Evolutionary conservation across 805 yeast species (phyloP), one percentile per base, ranked within the genome.

Genomic region (Starmerella etchellsii): DNA sequence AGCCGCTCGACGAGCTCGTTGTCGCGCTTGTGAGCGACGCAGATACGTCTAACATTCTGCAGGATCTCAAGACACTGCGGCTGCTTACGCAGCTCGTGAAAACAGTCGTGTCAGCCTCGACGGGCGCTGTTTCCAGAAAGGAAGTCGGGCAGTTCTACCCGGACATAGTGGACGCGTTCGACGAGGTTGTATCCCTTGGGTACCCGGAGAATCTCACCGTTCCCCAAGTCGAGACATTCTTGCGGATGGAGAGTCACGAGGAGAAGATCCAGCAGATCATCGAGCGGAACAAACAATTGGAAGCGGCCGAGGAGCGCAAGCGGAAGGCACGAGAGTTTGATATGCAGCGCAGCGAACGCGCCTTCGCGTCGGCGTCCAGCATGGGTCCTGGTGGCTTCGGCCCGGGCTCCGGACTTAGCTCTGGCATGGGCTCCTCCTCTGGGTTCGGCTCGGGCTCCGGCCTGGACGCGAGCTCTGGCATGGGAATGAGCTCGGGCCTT

Each of bases 191-290:
- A 52, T 76, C 76, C 39, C 68, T 83, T 63, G 98, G 98, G 15
- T 84, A 79, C 66, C 76, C 82, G 50, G 99, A 91, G 61, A 81
- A 84, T 61, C 66, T 88, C 50, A 74, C 91, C 1, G 60, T 79
- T 49, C 61, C 76, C 44, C 97, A 91, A 65, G 81, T 91, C 49
- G 76, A 74, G 60, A 82, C 93, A 11, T 88, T 82, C 63, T 68
- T 91, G 66, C 88, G 84, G 58, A 88, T 91, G 97, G 97, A 91
- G 64, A 81, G 94, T 31, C 96, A 91, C 60, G 98, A 91, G 64
- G 99, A 91, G 65, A 88, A 83, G 68, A 88, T 93, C 57, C 97
- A 91, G 68, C 96, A 91, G 60, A 87, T 91, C 59, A 91, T 91
- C 54, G 97, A 84, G 64, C 77, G 87, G 61, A 91, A 91, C 68